Conservation (phyloP, 2,329 filamentous ascomycete genomes). For the Aureobasidium sp. region DNA sequence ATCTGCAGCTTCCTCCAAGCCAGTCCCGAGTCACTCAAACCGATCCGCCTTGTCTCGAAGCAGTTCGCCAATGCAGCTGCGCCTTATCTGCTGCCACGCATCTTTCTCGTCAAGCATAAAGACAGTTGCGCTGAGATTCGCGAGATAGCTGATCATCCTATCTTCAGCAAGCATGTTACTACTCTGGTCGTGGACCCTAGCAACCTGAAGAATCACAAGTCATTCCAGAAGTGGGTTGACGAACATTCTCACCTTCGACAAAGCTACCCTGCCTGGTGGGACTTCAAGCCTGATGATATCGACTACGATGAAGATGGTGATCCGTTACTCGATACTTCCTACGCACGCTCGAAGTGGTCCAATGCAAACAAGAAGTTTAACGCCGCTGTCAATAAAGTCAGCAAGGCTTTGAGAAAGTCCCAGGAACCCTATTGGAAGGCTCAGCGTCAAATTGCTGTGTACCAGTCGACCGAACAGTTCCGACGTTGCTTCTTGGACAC, state of each 20-base stretch:
- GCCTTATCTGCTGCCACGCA: not conserved
- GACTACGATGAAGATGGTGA: not conserved
- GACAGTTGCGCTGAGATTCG: constrained; percentile 1
- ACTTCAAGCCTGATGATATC: not conserved
- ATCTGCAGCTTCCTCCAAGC: constrained; percentile 1
- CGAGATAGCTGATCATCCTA: not conserved
- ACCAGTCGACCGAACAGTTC: not conserved
- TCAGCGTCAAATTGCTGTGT: not conserved
- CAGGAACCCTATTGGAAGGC: not conserved
- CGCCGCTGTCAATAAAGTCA: not conserved
- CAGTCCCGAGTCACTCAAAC: not conserved
- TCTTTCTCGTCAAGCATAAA: not conserved
- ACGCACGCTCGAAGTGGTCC: not conserved
- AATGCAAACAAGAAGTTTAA: not conserved
- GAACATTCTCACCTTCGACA: not conserved
- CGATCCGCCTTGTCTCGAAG: not conserved
- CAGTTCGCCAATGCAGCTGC: not conserved
- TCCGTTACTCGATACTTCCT: not conserved
- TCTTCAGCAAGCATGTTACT: constrained; percentile 4
- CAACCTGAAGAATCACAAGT: not conserved
- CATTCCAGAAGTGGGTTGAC: not conserved
- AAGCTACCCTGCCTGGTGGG: not conserved
- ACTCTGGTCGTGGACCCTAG: not conserved
- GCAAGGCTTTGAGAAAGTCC: not conserved
- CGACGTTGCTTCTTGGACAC: not conserved